Evolutionary conservation across 495 filamentous ascomycete species (phyloP).

Genomic region (Hamigera avellanea): DNA sequence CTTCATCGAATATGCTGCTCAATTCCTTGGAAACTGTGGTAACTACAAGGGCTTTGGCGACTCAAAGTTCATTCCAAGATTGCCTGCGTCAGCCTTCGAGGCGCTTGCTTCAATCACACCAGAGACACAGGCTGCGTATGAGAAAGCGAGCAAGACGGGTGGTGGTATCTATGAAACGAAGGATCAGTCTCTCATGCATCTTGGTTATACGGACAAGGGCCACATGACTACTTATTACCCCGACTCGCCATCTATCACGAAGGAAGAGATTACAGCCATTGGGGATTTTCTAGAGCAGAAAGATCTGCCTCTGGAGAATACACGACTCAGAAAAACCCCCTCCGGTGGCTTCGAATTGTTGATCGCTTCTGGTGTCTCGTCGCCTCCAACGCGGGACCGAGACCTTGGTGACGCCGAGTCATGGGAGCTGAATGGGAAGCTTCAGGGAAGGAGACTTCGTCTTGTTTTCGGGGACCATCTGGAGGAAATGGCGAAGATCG

Average conservation of each 20-base stretch:
- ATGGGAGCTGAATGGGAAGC: slow-evolving; percentile 48
- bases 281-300: slow-evolving; percentile 65
- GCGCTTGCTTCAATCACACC: slow-evolving; percentile 56
- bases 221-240: slow-evolving; percentile 93
- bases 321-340: slow-evolving; percentile 63
- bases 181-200: slow-evolving; percentile 57
- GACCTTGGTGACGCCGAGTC: slow-evolving; percentile 58
- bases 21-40: slow-evolving; percentile 82
- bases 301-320: slow-evolving; percentile 73
- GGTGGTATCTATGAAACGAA: slow-evolving; percentile 65
- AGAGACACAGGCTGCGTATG: slow-evolving; percentile 49
- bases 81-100: slow-evolving; percentile 52
- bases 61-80: slow-evolving; percentile 82
- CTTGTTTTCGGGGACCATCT: slow-evolving; percentile 78
- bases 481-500: slow-evolving; percentile 69
- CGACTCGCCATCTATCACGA: slow-evolving; percentile 71
- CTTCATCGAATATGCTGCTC: slow-evolving; percentile 78
- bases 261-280: slow-evolving; percentile 67
- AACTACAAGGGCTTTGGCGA: slow-evolving; percentile 98
- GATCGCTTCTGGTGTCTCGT: slow-evolving; percentile 61
- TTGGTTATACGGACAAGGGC: slow-evolving; percentile 72
- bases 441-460: slow-evolving; percentile 59
- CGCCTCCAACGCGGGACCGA: slow-evolving; percentile 46
- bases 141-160: slow-evolving; percentile 38
- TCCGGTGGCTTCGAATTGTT: slow-evolving; percentile 67